Base-by-base conservation (phyloP, 2,329 filamentous ascomycete genomes). In the Cercospora berteroae region DNA sequence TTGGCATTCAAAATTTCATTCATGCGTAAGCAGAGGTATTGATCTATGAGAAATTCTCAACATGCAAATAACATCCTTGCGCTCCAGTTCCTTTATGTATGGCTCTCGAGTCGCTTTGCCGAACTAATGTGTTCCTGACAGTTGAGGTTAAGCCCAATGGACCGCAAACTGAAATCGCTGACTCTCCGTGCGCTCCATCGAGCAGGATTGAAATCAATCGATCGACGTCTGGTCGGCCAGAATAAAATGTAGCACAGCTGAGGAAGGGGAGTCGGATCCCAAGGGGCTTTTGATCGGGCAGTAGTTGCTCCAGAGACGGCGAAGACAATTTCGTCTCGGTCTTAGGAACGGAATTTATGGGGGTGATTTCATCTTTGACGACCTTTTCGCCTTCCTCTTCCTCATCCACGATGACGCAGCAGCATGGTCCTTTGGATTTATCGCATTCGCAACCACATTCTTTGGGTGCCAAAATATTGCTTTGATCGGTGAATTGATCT, bases 21-120 rank as follows among this genome's bases (percentile, higher is more conserved):
- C 33, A 16, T 39, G 33, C 33, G 33, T 5, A 39, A 39, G 33
- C 13, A 39, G 33, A 36, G 33, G 33, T 36, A 1, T 36, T 6
- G 33, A 36, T 39, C 59, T 65, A 73, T 20, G 67, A 72, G 57
- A 71, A 73, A 6, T 58, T 64, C 60, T 74, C 72, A 16, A 70
- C 71, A 66, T 74, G 71, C 64, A 74, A 52, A 60, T 71, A 65
- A 25, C 67, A 67, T 10, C 72, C 72, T 57, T 74, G 72, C 18
- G 73, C 72, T 18, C 67, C 72, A 0, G 70, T 71, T 0, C 73
- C 73, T 52, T 74, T 74, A n/a, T 75, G 73, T 23, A 74, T 71
- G 0, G 73, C 73, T 16, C 72, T 64, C 56, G 71, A 60, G 64
- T 75, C 72, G 39, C 70, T 72, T 10, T 71, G 33, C 7, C 65